Base-by-base conservation (phyloP, 2,329 filamentous ascomycete species). In the Raffaelea arxii region DNA sequence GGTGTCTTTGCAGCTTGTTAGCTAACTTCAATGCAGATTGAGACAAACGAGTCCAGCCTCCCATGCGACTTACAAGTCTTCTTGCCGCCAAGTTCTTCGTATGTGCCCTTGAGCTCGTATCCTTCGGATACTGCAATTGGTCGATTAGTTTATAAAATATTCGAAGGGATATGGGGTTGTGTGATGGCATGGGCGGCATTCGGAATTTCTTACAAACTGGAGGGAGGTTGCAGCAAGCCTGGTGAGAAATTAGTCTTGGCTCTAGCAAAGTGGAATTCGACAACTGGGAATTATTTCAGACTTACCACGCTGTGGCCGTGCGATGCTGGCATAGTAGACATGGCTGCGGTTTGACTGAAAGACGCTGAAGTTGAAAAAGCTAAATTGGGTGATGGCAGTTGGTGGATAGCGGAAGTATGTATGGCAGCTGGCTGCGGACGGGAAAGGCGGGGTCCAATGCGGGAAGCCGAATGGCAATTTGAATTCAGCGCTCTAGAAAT, bases 81-180 rank as follows among this genome's bases (percentile, higher is more conserved):
- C 21, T 68, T 48, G 21, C 65, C 67, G 14, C 61, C 67, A 48
- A 72, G 58, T 5, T 59, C 65, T 47, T 68, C 62, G 51, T 71
- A 75, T 25, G 58, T 56, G 45, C 73, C 73, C 55, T 71, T 69
- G 22, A 59, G 52, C 24, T 59, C 51, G 57, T 75, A 75, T 6
- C 64, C 68, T 0, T 60, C 52, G 14, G 59, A 56, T n/a, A 71
- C 61, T 55, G 39, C 6, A 22, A 6, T 5, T 12, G 12, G 37
- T 44, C n/a, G 44, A 42, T 27, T 16, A 16, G 23, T 16, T 4
- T 6, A 19, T 14, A 25, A 21, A 12, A 4, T 11, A 21, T 38
- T 32, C 6, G 32, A 36, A 30, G 12, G 23, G 12, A 43, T 7
- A 25, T 19, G 24, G 40, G 11, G 4, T 23, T 18, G n/a, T 16